Evolutionary conservation across 768 basidiomycete genomes (phyloP).

Genomic region (Amanita molliuscula): DNA sequence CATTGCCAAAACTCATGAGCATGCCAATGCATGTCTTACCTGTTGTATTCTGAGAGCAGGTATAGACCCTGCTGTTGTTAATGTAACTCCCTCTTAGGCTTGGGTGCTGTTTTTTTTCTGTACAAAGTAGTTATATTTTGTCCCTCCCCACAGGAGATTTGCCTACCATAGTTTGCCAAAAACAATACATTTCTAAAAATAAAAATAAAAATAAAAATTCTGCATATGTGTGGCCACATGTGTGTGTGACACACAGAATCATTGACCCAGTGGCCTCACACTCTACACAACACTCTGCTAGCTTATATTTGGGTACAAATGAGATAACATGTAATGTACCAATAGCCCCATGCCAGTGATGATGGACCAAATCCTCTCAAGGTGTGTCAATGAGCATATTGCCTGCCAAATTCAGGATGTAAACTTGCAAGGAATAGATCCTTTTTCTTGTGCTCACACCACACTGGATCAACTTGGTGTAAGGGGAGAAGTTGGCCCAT

Average conservation of each 20-base stretch:
- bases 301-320: not conserved
- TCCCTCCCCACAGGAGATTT: too few species aligned
- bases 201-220: too few species aligned
- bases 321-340: not conserved
- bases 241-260: not conserved
- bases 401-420: not conserved
- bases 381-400: not conserved
- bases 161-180: too few species aligned
- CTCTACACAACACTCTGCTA: not conserved
- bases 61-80: too few species aligned
- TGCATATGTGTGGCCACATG: not conserved
- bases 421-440: constrained; percentile 1
- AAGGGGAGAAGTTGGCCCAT: not conserved
- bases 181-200: too few species aligned
- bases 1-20: too few species aligned
- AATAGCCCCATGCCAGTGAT: not conserved
- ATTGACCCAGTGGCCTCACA: not conserved
- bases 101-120: too few species aligned
- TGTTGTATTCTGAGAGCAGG: too few species aligned
- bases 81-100: too few species aligned
- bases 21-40: too few species aligned
- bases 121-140: too few species aligned
- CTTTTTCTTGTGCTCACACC: too few species aligned
- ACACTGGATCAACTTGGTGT: not conserved
- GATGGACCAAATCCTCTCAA: not conserved